phyloP scores from a whole-genome alignment of 192 early-diverging fungal genomes.

The Coemansia sp. region DNA sequence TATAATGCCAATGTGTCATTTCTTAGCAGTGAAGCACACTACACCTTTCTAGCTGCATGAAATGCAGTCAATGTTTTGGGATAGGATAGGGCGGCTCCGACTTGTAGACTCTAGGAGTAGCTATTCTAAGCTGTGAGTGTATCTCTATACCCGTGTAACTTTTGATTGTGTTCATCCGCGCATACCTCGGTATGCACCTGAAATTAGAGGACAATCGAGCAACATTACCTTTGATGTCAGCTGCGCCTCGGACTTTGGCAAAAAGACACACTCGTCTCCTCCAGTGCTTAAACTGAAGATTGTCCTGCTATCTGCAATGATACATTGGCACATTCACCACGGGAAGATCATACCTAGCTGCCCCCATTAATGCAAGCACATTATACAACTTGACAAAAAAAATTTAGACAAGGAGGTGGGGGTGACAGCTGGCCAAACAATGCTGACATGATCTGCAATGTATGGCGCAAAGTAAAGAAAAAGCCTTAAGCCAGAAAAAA shows the following conservation, averaged over 20 bases:
- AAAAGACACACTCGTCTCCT: not conserved
- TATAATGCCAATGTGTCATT: not conserved
- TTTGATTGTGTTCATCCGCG: not conserved
- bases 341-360: not conserved
- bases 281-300: not conserved
- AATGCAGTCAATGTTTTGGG: conserved; percentile 2
- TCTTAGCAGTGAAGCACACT: not conserved
- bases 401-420: not conserved
- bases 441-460: conserved; percentile 4
- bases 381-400: not conserved
- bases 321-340: not conserved
- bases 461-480: not conserved
- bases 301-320: not conserved
- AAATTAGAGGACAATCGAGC: not conserved
- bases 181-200: not conserved
- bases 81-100: not conserved
- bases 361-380: not conserved
- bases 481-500: not conserved
- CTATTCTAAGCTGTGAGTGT: not conserved
- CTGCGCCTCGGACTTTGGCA: not conserved
- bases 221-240: not conserved
- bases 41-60: not conserved
- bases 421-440: not conserved
- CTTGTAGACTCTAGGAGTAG: not conserved
- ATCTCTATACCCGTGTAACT: not conserved